These are phyloP conservation scores for Alternaria triticina DNA, from an alignment of 2,329 filamentous ascomycete genomes.

Conservation along the genomic window DNA sequence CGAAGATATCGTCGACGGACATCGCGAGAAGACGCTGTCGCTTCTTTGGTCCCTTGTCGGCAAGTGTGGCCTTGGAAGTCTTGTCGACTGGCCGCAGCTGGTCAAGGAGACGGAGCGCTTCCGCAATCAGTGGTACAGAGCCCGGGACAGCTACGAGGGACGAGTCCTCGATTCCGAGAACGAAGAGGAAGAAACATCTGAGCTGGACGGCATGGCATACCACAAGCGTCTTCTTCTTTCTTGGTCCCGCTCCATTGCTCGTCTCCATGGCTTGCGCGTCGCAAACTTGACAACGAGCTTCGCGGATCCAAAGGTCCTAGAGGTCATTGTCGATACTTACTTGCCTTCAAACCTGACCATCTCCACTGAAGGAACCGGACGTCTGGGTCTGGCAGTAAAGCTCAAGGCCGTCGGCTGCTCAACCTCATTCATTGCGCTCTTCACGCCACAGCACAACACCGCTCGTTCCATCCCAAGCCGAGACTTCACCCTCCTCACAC, in stretches of 20 bases:
- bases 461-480: conserved; percentile 56
- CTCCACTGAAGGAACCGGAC: neutral
- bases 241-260: conserved; percentile 63
- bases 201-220: conserved; percentile 39
- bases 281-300: conserved; percentile 66
- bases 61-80: conserved; percentile 59
- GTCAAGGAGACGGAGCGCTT: conserved; percentile 59
- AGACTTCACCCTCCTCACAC: conserved; percentile 62
- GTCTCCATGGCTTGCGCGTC: conserved; percentile 54
- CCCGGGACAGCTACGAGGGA: conserved; percentile 38
- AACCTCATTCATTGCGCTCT: conserved; percentile 54
- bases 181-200: conserved; percentile 16
- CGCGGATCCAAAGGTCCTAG: conserved; percentile 60
- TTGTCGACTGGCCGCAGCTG: conserved; percentile 64
- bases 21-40: conserved; percentile 68
- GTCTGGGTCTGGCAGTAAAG: conserved; percentile 41
- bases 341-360: conserved; percentile 38
- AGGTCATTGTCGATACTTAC: conserved; percentile 65
- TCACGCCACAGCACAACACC: conserved; percentile 35
- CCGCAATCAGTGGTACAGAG: conserved; percentile 36
- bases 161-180: conserved; percentile 43
- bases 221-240: conserved; percentile 56
- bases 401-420: conserved; percentile 52
- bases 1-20: conserved; percentile 68
- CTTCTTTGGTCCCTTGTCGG: conserved; percentile 67